phyloP scores from a whole-genome alignment of 495 filamentous ascomycete genomes.

The Jackrogersella multiformis region DNA sequence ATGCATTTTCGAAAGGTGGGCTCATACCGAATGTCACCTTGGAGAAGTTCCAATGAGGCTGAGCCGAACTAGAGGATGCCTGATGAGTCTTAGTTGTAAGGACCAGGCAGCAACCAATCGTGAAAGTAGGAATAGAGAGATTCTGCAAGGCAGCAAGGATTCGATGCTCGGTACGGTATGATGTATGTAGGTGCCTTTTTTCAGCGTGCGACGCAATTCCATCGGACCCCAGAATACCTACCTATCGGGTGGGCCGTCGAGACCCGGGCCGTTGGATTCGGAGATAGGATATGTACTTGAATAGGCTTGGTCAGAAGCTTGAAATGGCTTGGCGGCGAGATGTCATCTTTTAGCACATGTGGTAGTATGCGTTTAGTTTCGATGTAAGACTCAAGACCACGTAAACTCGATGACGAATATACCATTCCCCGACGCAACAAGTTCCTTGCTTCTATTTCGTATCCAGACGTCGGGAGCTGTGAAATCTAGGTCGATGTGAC shows the following conservation, averaged over 20 bases:
- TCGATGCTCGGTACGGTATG: conserved; percentile 1
- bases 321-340: conserved; percentile 2
- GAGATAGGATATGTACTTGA: conserved; percentile 31
- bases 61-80: not conserved
- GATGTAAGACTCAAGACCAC: conserved; percentile 1
- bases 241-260: too few relatives aligned
- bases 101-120: conserved; percentile 4
- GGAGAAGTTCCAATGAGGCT: conserved; percentile 12
- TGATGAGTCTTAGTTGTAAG: not conserved
- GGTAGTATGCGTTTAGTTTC: not conserved
- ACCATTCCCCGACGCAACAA: not conserved
- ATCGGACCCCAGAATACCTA: too few relatives aligned
- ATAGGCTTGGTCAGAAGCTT: conserved; percentile 9
- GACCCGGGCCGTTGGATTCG: not conserved
- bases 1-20: not conserved
- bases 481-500: not conserved
- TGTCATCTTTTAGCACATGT: not conserved
- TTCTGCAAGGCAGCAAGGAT: conserved; percentile 2
- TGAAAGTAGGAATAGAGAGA: not conserved
- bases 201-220: not conserved
- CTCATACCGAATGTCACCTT: not conserved
- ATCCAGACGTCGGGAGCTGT: not conserved
- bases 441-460: conserved; percentile 1
- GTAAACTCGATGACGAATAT: not conserved
- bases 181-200: too few relatives aligned